These are phyloP conservation scores for Francoa sonchifolia DNA, from an alignment of 441 rosid species.

Conservation along the genomic window DNA sequence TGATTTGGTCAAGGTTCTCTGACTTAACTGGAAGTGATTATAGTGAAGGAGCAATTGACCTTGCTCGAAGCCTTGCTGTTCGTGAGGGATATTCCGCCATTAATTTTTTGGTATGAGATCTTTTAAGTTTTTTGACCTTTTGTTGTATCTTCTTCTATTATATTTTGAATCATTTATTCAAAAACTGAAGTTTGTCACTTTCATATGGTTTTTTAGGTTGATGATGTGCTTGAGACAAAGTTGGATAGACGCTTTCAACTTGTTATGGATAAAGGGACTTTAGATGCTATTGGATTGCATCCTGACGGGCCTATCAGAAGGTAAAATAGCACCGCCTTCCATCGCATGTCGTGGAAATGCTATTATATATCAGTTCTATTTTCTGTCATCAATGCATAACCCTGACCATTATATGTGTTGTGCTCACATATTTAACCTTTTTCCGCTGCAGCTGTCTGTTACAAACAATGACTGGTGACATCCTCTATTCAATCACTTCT, in stretches of 20 bases:
- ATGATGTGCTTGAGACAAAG: slow-evolving; percentile 77
- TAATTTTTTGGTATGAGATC: slow-evolving; percentile 50
- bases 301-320: slow-evolving; percentile 82
- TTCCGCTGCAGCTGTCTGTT: no score
- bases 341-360: background rate
- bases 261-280: slow-evolving; percentile 89
- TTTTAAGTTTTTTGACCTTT: background rate
- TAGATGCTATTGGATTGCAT: slow-evolving; percentile 94
- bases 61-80: slow-evolving; percentile 65
- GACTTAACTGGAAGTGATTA: slow-evolving; percentile 85
- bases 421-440: no score
- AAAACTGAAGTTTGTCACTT: background rate
- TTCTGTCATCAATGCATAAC: no score
- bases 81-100: slow-evolving; percentile 65
- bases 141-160: background rate
- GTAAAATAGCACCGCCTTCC: slow-evolving; percentile 19
- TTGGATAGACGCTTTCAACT: slow-evolving; percentile 52
- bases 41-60: slow-evolving; percentile 80
- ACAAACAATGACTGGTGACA: no score
- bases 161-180: background rate
- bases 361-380: no score
- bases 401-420: no score
- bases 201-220: slow-evolving; percentile 41
- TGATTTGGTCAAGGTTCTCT: slow-evolving; percentile 50
- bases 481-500: no score